A percentile compares a stretch with the other conserved stretches of the same genome.
These are phyloP conservation scores for Tieghemiomyces parasiticus DNA, from an alignment of 192 early-diverging fungal species.

Conservation along the genomic window DNA sequence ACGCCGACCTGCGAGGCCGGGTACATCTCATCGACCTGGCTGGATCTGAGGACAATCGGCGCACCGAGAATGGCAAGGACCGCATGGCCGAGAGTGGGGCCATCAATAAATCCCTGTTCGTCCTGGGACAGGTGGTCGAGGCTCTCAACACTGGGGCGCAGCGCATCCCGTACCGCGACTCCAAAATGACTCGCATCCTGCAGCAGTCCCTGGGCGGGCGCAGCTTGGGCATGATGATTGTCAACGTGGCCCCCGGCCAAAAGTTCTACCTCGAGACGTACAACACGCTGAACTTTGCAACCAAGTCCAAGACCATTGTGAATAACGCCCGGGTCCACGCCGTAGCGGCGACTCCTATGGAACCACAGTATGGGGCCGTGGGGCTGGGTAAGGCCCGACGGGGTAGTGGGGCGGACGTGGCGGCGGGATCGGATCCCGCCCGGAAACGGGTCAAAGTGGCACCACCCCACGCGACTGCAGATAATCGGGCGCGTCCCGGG, in stretches of 20 bases:
- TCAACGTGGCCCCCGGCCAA: conserved; percentile 41
- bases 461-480: neutral
- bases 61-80: conserved; percentile 40
- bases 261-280: conserved; percentile 32
- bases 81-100: conserved; percentile 46
- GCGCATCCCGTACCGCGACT: conserved; percentile 44
- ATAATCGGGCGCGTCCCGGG: neutral
- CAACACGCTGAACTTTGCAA: conserved; percentile 50
- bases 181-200: conserved; percentile 50
- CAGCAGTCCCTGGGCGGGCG: conserved; percentile 49
- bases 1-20: conserved; percentile 26
- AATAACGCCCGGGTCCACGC: conserved; percentile 25
- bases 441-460: neutral
- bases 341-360: neutral
- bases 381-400: conserved; percentile 18
- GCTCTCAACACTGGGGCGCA: conserved; percentile 36
- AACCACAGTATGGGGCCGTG: conserved; percentile 3
- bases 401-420: conserved; percentile 24
- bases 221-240: conserved; percentile 47
- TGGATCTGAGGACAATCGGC: conserved; percentile 46
- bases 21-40: conserved; percentile 51
- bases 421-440: conserved; percentile 10
- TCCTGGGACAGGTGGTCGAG: conserved; percentile 48
- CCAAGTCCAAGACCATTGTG: conserved; percentile 41
- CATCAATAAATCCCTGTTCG: conserved; percentile 50